Base-by-base conservation (phyloP, 1,139 yeast genomes). In the Yamadazyma dendronema region DNA sequence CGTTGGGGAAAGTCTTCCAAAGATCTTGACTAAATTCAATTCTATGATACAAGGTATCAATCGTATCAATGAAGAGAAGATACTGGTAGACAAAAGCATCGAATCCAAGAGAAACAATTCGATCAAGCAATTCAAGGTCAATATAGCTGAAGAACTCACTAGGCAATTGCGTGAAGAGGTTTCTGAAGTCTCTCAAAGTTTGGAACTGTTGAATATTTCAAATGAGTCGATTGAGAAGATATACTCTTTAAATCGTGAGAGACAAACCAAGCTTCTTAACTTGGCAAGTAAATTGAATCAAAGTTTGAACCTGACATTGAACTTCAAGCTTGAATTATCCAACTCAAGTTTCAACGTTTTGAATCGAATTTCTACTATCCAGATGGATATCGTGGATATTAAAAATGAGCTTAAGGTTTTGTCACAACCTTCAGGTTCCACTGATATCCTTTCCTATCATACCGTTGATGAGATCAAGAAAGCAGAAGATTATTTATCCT, bases 401-500 rank as follows among this genome's bases (percentile, higher is more conserved):
- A 66, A 62, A 31, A 48, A 46, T n/a, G 63, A 60, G 12, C 46
- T 68, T 33, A 64, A 56, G 38, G 30, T 34, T 0, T 40, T 61
- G 17, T 51, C 58, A 6, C 38, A 31, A 17, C 40, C 38, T 26
- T 36, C 42, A 4, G 26, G 11, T 9, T 33, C 39, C 8, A 17
- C 32, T 1, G 40, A 38, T 5, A 19, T 15, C 5, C 12, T 35
- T 2, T 48, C 59, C 1, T 55, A 45, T 41, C 48, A 62, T 17
- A 53, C 58, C 1, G 56, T 70, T 15, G 47, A 53, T 17, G 42
- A 47, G 17, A 61, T 71, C 29, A 70, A 72, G 40, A 55, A 54
- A 3, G 52, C 61, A 12, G 82, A 77, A 50, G 67, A 75, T 34
- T 62, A 65, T 37, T 54, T 78, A 11, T 71, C 81, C 1, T 52